Conservation (phyloP, 2,329 filamentous ascomycete species). For the Peltaster fructicola region DNA sequence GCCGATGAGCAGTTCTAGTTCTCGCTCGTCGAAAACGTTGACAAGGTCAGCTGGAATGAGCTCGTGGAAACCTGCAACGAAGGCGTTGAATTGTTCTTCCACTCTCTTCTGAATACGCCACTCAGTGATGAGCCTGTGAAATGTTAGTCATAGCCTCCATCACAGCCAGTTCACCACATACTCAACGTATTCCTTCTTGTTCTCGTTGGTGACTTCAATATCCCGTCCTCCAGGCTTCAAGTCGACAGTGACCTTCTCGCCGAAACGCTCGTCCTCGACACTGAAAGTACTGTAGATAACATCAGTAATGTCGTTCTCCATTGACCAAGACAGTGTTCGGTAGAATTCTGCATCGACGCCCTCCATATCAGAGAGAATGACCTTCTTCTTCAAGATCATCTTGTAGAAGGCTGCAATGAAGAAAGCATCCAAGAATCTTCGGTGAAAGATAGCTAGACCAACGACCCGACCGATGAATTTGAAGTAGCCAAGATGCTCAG, state of each 20-base stretch:
- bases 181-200: conserved; percentile 98
- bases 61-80: conserved; percentile 94
- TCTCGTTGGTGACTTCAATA: conserved; percentile 93
- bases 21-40: conserved; percentile 96
- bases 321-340: conserved; percentile 86
- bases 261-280: conserved; percentile 93
- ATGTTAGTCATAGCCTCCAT: conserved; percentile 5
- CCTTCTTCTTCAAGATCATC: conserved; percentile 93
- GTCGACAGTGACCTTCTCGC: conserved; percentile 84
- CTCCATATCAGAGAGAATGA: conserved; percentile 89
- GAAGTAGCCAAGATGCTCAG: conserved; percentile 98
- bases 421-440: conserved; percentile 93
- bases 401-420: conserved; percentile 99
- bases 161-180: conserved; percentile 23
- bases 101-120: conserved; percentile 99
- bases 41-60: conserved; percentile 90
- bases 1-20: conserved; percentile 87
- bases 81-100: conserved; percentile 94
- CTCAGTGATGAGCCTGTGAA: conserved; percentile 66
- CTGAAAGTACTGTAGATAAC: conserved; percentile 93
- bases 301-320: conserved; percentile 94
- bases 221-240: conserved; percentile 77
- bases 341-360: conserved; percentile 97
- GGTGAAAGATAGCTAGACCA: conserved; percentile 92
- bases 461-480: conserved; percentile 98